Percentiles rank a stretch among this genome's conserved stretches.
These are phyloP conservation scores for Chlamydomonas sp. DNA, from an alignment of 139 green algal genomes.

Conservation along the genomic window DNA sequence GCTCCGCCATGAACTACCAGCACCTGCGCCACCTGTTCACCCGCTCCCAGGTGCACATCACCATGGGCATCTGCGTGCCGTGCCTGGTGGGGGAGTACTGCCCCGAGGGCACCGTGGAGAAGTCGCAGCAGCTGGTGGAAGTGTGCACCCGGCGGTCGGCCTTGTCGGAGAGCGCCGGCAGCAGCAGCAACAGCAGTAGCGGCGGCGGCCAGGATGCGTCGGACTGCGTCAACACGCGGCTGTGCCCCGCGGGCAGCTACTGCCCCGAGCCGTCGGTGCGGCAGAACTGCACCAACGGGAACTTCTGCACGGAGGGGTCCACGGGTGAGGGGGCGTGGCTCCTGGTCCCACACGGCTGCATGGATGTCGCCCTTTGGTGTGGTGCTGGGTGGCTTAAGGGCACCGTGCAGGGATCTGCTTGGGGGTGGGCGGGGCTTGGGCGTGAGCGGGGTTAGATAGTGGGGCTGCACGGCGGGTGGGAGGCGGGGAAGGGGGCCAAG, in stretches of 20 bases:
- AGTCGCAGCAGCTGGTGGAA: conserved; percentile 7
- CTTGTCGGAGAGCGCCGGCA: not conserved
- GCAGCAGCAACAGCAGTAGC: not conserved
- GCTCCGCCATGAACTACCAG: not conserved
- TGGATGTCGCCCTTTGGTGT: too few species aligned
- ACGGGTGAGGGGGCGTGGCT: not conserved
- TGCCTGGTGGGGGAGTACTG: conserved; percentile 35
- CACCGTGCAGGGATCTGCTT: too few species aligned
- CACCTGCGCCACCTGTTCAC: not conserved
- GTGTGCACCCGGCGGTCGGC: not conserved
- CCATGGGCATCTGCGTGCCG: conserved; percentile 31
- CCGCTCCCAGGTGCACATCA: not conserved
- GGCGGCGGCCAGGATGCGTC: too few species aligned
- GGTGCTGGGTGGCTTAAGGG: too few species aligned
- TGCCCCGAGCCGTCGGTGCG: not conserved
- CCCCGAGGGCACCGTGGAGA: conserved; percentile 24
- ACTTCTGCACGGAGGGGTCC: conserved; percentile 14
- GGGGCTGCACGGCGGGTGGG: too few species aligned
- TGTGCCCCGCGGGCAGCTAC: conserved; percentile 15
- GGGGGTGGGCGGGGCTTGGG: too few species aligned
- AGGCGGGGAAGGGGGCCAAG: too few species aligned
- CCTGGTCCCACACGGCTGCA: too few species aligned
- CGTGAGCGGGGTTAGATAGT: too few species aligned
- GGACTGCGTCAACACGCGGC: conserved; percentile 15
- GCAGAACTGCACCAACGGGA: not conserved